Evolutionary conservation across 2,329 filamentous ascomycete genomes (phyloP), one percentile per base, ranked within the genome.

Genomic region (Stagonosporopsis vannaccii): DNA sequence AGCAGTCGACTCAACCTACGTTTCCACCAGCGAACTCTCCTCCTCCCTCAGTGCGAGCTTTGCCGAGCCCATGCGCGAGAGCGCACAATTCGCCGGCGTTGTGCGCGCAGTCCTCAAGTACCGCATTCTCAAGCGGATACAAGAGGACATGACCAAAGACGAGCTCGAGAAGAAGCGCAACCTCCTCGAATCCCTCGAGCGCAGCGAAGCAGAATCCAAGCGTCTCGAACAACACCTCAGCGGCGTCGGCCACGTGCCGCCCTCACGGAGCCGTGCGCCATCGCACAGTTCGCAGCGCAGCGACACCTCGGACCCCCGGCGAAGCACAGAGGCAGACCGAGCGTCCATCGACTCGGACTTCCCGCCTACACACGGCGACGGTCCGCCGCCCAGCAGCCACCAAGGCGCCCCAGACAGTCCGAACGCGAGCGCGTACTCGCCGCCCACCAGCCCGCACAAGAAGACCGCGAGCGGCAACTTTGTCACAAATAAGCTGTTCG

Each of bases 261-360:
- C 72, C 73, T 78, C 88, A 1, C 88, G 90, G 4, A 85, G 87
- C 66, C 85, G 92, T 59, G 94, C 92, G 6, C 80, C 85, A 73
- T 86, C 83, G 11, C 78, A 81, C 47, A 84, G 82, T 48, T 82
- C 81, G 22, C 65, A 71, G 43, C 73, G 84, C 20, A 78, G 75
- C 37, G 71, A 65, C 42, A 63, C 60, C 15, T 74, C 78, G 1
- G 65, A 66, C 9, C 60, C 64, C 15, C 73, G 75, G n/a, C 65
- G 63, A 32, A 63, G 81, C 81, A 67, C 79, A 80, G 71, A 80
- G 15, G 90, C 94, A 56, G 92, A 97, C 68, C 91, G 92, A 2
- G 90, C 90, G 25, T 96, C 92, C 1, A 92, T 97, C 56, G 95
- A 99, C 75, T 97, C 93, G 0, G 95, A 98, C 74, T 99, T 99